These are phyloP conservation scores for Geoglossum glabrum DNA, from an alignment of 495 filamentous ascomycete species.

Conservation along the genomic window DNA sequence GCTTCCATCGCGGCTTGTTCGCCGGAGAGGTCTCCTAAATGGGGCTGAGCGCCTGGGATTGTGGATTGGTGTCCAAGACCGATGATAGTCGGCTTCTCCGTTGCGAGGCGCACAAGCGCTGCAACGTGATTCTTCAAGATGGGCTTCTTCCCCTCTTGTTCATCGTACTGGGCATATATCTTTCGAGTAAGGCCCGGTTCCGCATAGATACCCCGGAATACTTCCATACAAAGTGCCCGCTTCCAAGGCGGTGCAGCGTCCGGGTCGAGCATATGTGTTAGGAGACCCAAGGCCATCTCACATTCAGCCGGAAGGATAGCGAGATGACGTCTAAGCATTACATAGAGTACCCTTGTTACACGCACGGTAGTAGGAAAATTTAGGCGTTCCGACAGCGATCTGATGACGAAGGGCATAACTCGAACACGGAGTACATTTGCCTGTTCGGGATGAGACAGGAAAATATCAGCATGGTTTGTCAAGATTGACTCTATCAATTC, in stretches of 20 bases:
- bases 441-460: constrained; percentile 61
- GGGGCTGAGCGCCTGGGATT: constrained; percentile 32
- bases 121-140: constrained; percentile 67
- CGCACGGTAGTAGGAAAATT: constrained; percentile 72
- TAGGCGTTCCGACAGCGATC: constrained; percentile 53
- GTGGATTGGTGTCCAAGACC: constrained; percentile 75
- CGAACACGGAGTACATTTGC: constrained; percentile 55
- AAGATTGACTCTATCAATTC: constrained; percentile 83
- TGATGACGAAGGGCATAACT: constrained; percentile 66
- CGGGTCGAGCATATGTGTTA: constrained; percentile 76
- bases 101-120: constrained; percentile 67
- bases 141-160: constrained; percentile 45
- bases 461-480: constrained; percentile 62
- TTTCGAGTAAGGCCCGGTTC: constrained; percentile 58
- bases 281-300: constrained; percentile 62
- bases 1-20: constrained; percentile 80
- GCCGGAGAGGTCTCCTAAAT: constrained; percentile 26
- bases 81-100: constrained; percentile 73
- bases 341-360: constrained; percentile 58
- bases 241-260: constrained; percentile 66
- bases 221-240: constrained; percentile 72
- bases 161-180: constrained; percentile 66
- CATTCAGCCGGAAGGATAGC: constrained; percentile 56
- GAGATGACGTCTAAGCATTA: constrained; percentile 58
- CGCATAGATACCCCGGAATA: constrained; percentile 64